Conservation (phyloP, 495 filamentous ascomycete species). For the Neurospora tetrasperma region DNA sequence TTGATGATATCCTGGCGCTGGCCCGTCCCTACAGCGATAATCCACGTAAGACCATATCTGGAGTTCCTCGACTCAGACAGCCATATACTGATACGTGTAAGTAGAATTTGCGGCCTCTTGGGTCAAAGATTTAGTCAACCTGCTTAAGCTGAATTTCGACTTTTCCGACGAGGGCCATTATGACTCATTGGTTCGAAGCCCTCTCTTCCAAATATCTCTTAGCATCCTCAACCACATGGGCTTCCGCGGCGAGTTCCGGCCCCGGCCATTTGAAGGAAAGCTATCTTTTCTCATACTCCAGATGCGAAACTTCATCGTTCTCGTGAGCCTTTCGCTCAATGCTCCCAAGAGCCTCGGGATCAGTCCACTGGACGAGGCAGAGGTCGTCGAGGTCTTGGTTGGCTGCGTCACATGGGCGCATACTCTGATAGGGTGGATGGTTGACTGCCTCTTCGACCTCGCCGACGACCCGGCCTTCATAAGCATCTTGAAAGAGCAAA, state of each 20-base stretch:
- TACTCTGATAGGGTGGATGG: constrained; percentile 57
- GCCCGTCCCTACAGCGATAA: constrained; percentile 40
- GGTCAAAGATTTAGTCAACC: constrained; percentile 54
- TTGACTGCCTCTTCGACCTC: constrained; percentile 56
- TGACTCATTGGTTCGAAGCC: constrained; percentile 59
- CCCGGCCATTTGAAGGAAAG: constrained; percentile 53
- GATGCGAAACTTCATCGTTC: constrained; percentile 57
- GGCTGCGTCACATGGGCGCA: constrained; percentile 55
- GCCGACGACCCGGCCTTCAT: constrained; percentile 43
- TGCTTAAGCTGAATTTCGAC: constrained; percentile 57
- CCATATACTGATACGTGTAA: constrained; percentile 19
- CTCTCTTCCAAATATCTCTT: constrained; percentile 55
- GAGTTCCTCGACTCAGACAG: not conserved
- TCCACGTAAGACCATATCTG: constrained; percentile 18
- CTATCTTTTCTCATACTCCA: constrained; percentile 66
- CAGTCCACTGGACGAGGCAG: constrained; percentile 54
- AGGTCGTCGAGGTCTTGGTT: constrained; percentile 45
- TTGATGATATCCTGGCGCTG: constrained; percentile 67
- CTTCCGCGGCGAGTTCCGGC: constrained; percentile 47
- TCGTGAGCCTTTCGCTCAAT: constrained; percentile 52
- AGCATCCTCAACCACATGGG: constrained; percentile 61
- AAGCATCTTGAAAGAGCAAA: constrained; percentile 27
- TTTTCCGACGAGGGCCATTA: constrained; percentile 58
- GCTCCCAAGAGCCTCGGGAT: constrained; percentile 28
- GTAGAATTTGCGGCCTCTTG: constrained; percentile 41